Evolutionary conservation across 768 basidiomycete genomes (phyloP).

Genomic region (Hysterangium stoloniferum): DNA sequence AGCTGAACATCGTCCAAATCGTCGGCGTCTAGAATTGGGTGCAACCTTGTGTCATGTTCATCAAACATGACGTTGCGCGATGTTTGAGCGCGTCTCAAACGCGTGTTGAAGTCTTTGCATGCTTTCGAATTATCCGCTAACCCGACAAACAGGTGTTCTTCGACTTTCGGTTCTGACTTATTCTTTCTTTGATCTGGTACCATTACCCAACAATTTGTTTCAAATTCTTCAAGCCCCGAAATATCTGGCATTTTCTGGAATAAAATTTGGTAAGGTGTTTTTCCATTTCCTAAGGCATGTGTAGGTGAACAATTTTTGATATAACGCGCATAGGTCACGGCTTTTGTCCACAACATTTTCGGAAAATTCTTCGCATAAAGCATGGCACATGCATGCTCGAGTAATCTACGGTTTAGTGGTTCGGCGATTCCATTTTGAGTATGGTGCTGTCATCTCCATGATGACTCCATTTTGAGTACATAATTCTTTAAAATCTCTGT

Average conservation of each 20-base stretch:
- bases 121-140: constrained; percentile 13
- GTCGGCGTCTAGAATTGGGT: background rate
- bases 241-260: background rate
- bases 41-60: constrained; percentile 1
- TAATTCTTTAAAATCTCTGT: constrained; percentile 10
- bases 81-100: background rate
- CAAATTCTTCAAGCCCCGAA: background rate
- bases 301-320: constrained; percentile 21
- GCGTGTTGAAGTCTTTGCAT: constrained; percentile 12
- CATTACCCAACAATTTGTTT: constrained; percentile 5
- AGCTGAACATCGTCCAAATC: background rate
- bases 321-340: constrained; percentile 21
- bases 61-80: constrained; percentile 10
- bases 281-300: constrained; percentile 13
- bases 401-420: constrained; percentile 26
- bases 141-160: constrained; percentile 14
- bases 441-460: constrained; percentile 7
- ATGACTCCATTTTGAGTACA: constrained; percentile 12
- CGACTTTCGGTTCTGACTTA: constrained; percentile 13
- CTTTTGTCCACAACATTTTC: constrained; percentile 26
- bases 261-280: constrained; percentile 11
- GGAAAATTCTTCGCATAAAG: constrained; percentile 20
- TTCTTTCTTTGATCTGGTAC: constrained; percentile 13
- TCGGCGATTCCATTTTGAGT: constrained; percentile 26
- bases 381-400: constrained; percentile 28